phyloP scores from a whole-genome alignment of 163 green algal species.

The Scenedesmus sp. region DNA sequence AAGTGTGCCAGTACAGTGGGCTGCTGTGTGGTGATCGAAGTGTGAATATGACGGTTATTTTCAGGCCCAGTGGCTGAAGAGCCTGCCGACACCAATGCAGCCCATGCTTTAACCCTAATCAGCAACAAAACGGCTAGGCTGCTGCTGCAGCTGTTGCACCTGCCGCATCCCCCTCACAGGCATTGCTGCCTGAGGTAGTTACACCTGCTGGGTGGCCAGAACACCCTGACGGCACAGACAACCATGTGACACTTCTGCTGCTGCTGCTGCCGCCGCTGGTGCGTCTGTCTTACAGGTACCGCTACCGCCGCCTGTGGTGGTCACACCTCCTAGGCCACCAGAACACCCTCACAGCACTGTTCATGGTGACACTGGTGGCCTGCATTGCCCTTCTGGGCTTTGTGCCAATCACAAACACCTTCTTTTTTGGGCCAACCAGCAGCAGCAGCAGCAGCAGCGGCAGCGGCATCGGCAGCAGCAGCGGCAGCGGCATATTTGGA shows the following conservation, averaged over 20 bases:
- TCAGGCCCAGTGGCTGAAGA: too few species aligned
- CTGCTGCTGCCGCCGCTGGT: not conserved
- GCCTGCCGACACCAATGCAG: too few species aligned
- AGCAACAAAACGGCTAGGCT: not conserved
- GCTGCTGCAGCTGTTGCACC: too few species aligned
- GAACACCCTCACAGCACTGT: not conserved
- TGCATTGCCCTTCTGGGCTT: constrained; percentile 25
- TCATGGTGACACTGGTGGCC: not conserved
- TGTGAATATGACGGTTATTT: too few species aligned
- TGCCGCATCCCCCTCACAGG: too few species aligned
- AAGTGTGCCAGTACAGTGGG: too few species aligned
- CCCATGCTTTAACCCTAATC: too few species aligned
- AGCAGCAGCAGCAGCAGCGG: not conserved
- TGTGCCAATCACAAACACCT: constrained; percentile 23
- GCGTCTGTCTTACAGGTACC: constrained; percentile 3
- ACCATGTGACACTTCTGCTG: not conserved
- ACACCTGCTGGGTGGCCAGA: too few species aligned
- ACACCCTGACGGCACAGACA: too few species aligned
- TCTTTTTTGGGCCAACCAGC: not conserved
- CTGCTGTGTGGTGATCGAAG: too few species aligned
- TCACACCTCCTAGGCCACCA: constrained; percentile 21
- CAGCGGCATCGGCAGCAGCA: not conserved
- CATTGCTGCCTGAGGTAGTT: too few species aligned
- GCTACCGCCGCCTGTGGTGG: constrained; percentile 46
- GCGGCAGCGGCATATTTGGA: not conserved